Base-by-base conservation (phyloP, 352 stramenopile genomes). In the Pythium apleroticum region DNA sequence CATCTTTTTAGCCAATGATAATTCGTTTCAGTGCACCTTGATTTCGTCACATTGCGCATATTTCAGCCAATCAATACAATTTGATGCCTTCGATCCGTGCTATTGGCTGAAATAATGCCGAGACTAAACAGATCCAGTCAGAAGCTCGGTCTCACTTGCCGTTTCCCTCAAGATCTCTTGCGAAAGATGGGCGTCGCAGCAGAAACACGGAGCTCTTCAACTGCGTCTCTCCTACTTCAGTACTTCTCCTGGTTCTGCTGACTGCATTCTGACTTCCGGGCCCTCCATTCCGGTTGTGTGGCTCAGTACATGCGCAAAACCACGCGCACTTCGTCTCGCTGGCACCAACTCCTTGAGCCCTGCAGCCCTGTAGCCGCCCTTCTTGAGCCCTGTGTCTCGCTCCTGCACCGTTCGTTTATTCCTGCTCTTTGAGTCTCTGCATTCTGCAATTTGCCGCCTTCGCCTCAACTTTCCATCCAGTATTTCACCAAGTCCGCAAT, bases 221-320 rank as follows among this genome's bases (percentile, higher is more conserved):
- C 35, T 33, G 30, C 30, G 30, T 10, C 5, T 33, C 30, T 33
- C 30, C 30, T 33, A 33, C 30, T 33, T 33, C 35, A 41, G 15
- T 41, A 41, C 35, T n/a, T 41, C 14, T 37, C 35, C 15, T 41
- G 0, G 11, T 15, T 9, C 30, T 33, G 4, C 30, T 9, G 30
- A 33, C 30, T 33, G 30, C 35, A 19, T 41, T 4, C 15, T 41
- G 35, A 14, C 35, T 41, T 41, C 35, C 12, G 5, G 15, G 2
- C 19, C 48, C 20, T 33, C 20, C 11, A 45, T 64, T 64, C 57
- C 45, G 43, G 57, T 64, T 48, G 25, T 64, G 45, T 30, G 55
- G 45, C 15, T 17, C 12, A 5, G 10, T 0, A 6, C 37, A 10
- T 20, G 41, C 25, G 19, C 41, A 49, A 49, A 49, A 49, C 41